Base-by-base conservation (phyloP, 2,329 filamentous ascomycete genomes). In the Aspergillus ibericus region DNA sequence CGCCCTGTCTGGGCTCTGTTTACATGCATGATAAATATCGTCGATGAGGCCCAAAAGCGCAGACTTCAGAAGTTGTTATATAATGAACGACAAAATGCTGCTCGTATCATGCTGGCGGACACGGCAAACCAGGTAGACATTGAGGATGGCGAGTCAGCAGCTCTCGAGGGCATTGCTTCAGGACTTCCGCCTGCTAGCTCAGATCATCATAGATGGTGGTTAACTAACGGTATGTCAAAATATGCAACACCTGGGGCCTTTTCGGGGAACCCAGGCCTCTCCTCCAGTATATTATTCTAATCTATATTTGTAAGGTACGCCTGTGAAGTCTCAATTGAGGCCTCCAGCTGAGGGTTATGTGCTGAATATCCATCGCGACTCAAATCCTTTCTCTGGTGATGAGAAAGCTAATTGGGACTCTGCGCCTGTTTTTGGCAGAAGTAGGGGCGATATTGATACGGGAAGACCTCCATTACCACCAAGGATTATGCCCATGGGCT, bases 1-100 rank as follows among this genome's bases (percentile, higher is more conserved):
- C 85, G 93, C n/a, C 95, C 95, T 1, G 93, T 99, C 0, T 97
- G 91, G 75, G 93, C 92, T 12, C 86, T 87, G 0, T 99, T 99
- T 70, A 85, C 92, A 65, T 96, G 93, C 74, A 85, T 83, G 1
- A 89, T 98, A 53, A 93, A 82, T 64, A 87, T 95, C 46, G 80
- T 98, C 10, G 85, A 99, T 65, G 91, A 96, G 71, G 77, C 76
- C 22, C 79, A 83, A 54, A 92, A 91, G 64, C 88, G 93, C 61
- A 77, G 80, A 4, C 86, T 98, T 48, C 90, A 89, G 68, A 84
- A 84, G 32, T 83, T 89, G 53, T 80, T 98, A 10, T 97, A 98
- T 71, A 80, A 83, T 20, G 81, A 82, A 63, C 85, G 88, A 47
- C 89, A 87, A 15, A 83, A 85, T 53, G 82, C 84, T 7, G 86